Percentiles rank a stretch among this genome's conserved stretches.
phyloP scores from a whole-genome alignment of 2,329 filamentous ascomycete species.

The Pyricularia sp. region DNA sequence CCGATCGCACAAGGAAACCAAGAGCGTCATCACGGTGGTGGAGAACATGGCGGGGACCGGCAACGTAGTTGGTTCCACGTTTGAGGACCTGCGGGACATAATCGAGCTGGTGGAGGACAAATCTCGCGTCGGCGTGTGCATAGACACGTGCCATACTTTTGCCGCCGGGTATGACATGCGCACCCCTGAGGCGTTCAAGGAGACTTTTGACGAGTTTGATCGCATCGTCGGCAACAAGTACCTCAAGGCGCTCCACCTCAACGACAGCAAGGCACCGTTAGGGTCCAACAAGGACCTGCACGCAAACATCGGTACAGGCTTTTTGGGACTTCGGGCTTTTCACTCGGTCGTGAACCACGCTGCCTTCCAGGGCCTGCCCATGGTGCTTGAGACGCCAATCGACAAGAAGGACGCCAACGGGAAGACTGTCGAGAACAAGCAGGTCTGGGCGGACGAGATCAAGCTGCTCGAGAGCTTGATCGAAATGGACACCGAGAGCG shows the following conservation, averaged over 20 bases:
- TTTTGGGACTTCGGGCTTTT: slow-evolving; percentile 82
- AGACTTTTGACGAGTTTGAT: slow-evolving; percentile 70
- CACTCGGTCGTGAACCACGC: slow-evolving; percentile 82
- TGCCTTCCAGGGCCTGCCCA: slow-evolving; percentile 67
- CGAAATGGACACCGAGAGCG: slow-evolving; percentile 68
- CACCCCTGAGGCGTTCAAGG: slow-evolving; percentile 60
- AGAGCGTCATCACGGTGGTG: slow-evolving; percentile 69
- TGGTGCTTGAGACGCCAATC: slow-evolving; percentile 95
- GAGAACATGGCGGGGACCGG: slow-evolving; percentile 94
- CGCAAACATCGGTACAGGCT: slow-evolving; percentile 93
- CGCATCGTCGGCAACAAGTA: slow-evolving; percentile 67
- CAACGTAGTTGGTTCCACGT: slow-evolving; percentile 76
- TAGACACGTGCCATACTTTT: slow-evolving; percentile 65
- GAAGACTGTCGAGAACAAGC: slow-evolving; percentile 65
- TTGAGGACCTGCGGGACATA: slow-evolving; percentile 79
- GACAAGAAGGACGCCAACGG: slow-evolving; percentile 59
- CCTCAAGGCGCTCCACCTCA: slow-evolving; percentile 79
- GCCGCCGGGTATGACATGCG: too few species aligned
- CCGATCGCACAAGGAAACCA: slow-evolving; percentile 66
- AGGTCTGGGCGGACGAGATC: slow-evolving; percentile 87
- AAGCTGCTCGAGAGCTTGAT: slow-evolving; percentile 86
- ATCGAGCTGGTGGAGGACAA: slow-evolving; percentile 76
- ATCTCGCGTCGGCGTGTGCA: slow-evolving; percentile 78
- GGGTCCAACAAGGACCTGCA: slow-evolving; percentile 78
- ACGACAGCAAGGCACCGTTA: slow-evolving; percentile 90